Percentiles rank a stretch among this genome's conserved stretches.
These are phyloP conservation scores for Clavispora asparagi DNA, from an alignment of 805 yeast species.

Conservation along the genomic window DNA sequence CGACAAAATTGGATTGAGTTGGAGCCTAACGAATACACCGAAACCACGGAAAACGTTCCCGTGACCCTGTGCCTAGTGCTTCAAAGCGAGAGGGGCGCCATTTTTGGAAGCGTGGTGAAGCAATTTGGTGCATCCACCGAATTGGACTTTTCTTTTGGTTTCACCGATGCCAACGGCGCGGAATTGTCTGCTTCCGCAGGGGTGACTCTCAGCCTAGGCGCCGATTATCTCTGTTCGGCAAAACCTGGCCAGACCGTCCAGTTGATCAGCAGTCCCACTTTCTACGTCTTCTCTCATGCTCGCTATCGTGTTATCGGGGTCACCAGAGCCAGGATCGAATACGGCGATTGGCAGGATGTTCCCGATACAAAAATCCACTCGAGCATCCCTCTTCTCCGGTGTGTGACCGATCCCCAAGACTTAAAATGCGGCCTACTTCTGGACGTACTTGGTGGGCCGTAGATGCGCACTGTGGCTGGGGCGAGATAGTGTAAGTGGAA, in stretches of 20 bases:
- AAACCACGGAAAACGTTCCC: conserved; percentile 3
- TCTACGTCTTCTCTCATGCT: conserved; percentile 7
- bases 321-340: not conserved
- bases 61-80: conserved; percentile 17
- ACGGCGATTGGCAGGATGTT: conserved; percentile 6
- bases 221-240: conserved; percentile 14
- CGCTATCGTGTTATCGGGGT: conserved; percentile 10
- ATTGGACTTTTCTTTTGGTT: not conserved
- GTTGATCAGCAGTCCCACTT: conserved; percentile 16
- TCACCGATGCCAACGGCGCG: not conserved
- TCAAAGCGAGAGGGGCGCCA: conserved; percentile 15
- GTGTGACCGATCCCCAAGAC: conserved; percentile 15
- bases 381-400: conserved; percentile 13
- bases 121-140: not conserved
- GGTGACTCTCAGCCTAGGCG: conserved; percentile 6
- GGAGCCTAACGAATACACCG: not conserved
- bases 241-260: conserved; percentile 18
- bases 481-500: too few species aligned
- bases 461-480: too few species aligned
- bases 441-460: not conserved
- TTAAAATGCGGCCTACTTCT: conserved; percentile 8
- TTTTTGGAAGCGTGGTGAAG: conserved; percentile 10
- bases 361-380: conserved; percentile 1
- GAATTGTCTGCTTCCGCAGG: not conserved
- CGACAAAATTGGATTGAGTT: not conserved